Evolutionary conservation across 306 rosid genomes (phyloP).

Genomic region (Coriaria nepalensis): DNA sequence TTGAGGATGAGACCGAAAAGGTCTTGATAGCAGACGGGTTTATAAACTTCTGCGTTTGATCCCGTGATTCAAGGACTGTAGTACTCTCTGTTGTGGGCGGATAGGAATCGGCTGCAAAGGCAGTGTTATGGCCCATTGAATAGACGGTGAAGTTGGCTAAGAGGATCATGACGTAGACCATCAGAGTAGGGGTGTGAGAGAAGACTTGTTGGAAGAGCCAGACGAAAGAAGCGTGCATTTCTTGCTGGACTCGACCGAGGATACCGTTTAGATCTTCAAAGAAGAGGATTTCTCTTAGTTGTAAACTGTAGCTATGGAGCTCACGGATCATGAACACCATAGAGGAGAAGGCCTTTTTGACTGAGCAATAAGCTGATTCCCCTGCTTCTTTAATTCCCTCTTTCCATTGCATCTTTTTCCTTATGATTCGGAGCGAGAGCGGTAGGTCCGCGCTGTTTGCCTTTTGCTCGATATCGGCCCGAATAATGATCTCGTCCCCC

Average conservation of each 20-base stretch:
- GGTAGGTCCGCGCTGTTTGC: slow-evolving; percentile 88
- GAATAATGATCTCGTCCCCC: slow-evolving; percentile 32
- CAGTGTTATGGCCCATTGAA: slow-evolving; percentile 55
- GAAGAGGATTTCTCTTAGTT: slow-evolving; percentile 57
- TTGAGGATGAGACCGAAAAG: slow-evolving; percentile 31
- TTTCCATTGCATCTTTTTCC: slow-evolving; percentile 61
- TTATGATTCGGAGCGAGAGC: slow-evolving; percentile 62
- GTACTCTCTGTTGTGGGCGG: slow-evolving; percentile 11
- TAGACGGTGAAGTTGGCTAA: slow-evolving; percentile 73
- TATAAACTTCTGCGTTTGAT: slow-evolving; percentile 16
- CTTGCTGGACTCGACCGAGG: slow-evolving; percentile 57
- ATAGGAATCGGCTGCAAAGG: slow-evolving; percentile 35
- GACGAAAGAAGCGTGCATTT: slow-evolving; percentile 86
- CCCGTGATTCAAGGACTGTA: slow-evolving; percentile 11
- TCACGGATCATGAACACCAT: slow-evolving; percentile 88
- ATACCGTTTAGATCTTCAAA: slow-evolving; percentile 69
- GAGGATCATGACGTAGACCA: slow-evolving; percentile 83
- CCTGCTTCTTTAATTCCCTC: slow-evolving; percentile 57
- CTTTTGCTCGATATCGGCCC: slow-evolving; percentile 52
- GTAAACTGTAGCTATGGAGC: slow-evolving; percentile 63
- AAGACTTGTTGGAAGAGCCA: slow-evolving; percentile 91
- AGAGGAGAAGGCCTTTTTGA: slow-evolving; percentile 68
- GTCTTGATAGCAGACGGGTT: slow-evolving; percentile 46
- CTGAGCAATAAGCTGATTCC: slow-evolving; percentile 58
- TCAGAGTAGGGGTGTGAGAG: slow-evolving; percentile 79